Evolutionary conservation across 768 basidiomycete genomes (phyloP).

Genomic region (Boletus reticulatus): DNA sequence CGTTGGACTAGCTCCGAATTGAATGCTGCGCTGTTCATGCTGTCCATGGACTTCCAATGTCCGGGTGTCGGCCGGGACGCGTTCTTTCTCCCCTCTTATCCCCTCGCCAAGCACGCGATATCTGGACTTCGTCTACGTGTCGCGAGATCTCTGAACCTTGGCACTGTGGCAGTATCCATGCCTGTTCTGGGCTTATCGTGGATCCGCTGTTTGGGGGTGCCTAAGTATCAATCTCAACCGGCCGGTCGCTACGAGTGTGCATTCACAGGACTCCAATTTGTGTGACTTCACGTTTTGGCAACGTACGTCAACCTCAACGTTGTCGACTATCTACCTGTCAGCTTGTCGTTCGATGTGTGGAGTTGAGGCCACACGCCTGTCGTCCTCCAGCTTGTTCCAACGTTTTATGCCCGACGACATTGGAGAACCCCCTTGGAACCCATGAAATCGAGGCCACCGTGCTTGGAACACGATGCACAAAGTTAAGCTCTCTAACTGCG

Average conservation of each 20-base stretch:
- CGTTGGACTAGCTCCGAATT: background rate
- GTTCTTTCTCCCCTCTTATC: conserved; percentile 1
- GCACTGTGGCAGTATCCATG: conserved; percentile 8
- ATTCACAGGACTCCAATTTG: no score
- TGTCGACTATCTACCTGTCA: background rate
- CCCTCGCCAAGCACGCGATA: background rate
- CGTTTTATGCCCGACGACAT: conserved; percentile 1
- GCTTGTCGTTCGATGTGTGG: background rate
- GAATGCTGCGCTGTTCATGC: background rate
- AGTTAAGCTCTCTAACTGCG: conserved; percentile 15
- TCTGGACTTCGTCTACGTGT: background rate
- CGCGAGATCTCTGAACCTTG: conserved; percentile 2
- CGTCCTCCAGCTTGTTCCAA: background rate
- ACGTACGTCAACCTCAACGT: background rate
- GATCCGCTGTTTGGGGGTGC: background rate
- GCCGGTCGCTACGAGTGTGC: background rate
- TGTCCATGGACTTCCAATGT: background rate
- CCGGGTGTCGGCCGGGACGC: background rate
- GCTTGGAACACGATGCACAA: conserved; percentile 2
- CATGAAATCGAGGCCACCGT: conserved; percentile 1
- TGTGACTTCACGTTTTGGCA: background rate
- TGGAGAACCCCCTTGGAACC: background rate
- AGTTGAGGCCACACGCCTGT: conserved; percentile 1
- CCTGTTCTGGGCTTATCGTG: conserved; percentile 5
- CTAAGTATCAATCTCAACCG: background rate